phyloP scores from a whole-genome alignment of 306 rosid genomes.

The Casuarina equisetifolia region DNA sequence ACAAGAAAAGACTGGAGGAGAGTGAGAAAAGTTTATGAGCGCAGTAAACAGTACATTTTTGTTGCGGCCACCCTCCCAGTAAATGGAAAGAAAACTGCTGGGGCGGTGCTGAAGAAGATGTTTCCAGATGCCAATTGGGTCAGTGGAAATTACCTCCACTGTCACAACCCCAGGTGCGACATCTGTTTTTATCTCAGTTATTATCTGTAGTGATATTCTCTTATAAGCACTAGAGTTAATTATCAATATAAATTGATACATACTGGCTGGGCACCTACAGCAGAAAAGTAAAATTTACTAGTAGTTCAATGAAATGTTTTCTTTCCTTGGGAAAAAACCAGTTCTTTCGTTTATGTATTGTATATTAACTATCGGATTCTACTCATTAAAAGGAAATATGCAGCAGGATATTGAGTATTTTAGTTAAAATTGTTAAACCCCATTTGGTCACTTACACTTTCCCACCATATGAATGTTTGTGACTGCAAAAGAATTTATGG shows the following conservation, averaged over 20 bases:
- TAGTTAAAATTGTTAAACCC: not conserved
- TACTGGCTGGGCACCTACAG: not conserved
- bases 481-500: not conserved
- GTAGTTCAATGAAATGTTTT: not conserved
- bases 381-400: not conserved
- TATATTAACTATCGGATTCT: not conserved
- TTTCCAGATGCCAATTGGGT: constrained; percentile 90
- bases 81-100: constrained; percentile 96
- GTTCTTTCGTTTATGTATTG: too few relatives aligned
- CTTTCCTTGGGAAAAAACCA: too few relatives aligned
- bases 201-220: not conserved
- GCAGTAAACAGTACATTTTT: constrained; percentile 90
- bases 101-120: constrained; percentile 70
- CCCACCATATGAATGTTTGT: not conserved
- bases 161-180: constrained; percentile 88
- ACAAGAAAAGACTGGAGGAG: constrained; percentile 72
- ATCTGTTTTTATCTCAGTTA: constrained; percentile 11
- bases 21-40: constrained; percentile 66
- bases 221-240: not conserved
- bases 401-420: not conserved
- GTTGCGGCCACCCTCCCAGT: constrained; percentile 97
- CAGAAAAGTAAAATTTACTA: not conserved
- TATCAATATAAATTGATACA: not conserved
- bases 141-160: constrained; percentile 85
- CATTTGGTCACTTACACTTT: not conserved